phyloP scores from a whole-genome alignment of 805 yeast genomes.

The Candida insectorum region DNA sequence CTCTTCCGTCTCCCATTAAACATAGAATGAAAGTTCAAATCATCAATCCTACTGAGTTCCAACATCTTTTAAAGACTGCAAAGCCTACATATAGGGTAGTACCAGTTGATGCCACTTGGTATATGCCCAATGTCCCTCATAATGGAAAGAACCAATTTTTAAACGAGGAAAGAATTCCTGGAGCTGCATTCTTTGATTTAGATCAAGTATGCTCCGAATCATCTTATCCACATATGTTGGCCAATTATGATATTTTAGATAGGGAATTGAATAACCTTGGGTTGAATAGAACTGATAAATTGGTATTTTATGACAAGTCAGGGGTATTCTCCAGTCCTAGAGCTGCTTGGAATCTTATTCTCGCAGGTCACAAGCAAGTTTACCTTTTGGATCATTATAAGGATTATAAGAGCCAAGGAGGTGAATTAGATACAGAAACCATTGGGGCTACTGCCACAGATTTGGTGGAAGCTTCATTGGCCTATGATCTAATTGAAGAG shows the following conservation, averaged over 20 bases:
- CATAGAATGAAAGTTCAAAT: conserved; percentile 6
- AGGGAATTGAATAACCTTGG: conserved; percentile 54
- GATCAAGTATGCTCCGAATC: conserved; percentile 58
- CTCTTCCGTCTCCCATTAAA: no score
- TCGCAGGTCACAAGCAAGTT: conserved; percentile 74
- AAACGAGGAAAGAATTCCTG: conserved; percentile 54
- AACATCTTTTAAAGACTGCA: conserved; percentile 9
- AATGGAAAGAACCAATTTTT: conserved; percentile 57
- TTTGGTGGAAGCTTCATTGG: conserved; percentile 13
- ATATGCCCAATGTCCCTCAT: conserved; percentile 70
- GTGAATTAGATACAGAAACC: conserved; percentile 41
- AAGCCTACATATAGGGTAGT: conserved; percentile 27
- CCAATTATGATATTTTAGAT: conserved; percentile 55
- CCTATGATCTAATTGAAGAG: conserved; percentile 19
- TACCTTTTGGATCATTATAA: conserved; percentile 68
- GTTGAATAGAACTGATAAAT: conserved; percentile 46
- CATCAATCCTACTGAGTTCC: conserved; percentile 6
- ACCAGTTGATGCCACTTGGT: conserved; percentile 91
- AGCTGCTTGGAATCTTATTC: conserved; percentile 84
- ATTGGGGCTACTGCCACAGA: conserved; percentile 10
- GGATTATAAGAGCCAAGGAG: conserved; percentile 44
- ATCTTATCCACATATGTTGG: conserved; percentile 89
- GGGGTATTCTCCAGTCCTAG: conserved; percentile 89
- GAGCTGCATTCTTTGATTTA: conserved; percentile 74
- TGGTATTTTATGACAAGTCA: conserved; percentile 80